These are phyloP conservation scores for Suillus spraguei DNA, from an alignment of 768 basidiomycete species.

Conservation along the genomic window DNA sequence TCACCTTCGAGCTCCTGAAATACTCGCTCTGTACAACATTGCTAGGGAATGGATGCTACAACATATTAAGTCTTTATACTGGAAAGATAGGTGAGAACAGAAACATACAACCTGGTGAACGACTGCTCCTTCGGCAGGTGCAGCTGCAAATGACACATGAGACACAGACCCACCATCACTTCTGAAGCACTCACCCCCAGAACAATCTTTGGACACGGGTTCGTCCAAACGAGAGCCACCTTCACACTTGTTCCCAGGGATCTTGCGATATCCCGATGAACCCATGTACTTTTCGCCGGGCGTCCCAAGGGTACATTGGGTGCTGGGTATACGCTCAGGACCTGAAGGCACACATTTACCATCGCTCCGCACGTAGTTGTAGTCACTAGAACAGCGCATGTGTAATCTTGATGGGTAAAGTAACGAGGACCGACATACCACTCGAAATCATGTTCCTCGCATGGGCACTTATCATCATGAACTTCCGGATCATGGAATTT, in stretches of 20 bases:
- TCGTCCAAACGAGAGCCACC: constrained; percentile 66
- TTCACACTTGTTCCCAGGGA: constrained; percentile 90
- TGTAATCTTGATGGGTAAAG: neutral
- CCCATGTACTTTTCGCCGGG: constrained; percentile 72
- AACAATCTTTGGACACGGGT: constrained; percentile 72
- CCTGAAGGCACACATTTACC: constrained; percentile 82
- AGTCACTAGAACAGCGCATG: constrained; percentile 61
- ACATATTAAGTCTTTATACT: constrained; percentile 1
- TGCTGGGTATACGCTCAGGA: constrained; percentile 84
- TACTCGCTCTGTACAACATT: constrained; percentile 78
- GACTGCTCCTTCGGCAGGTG: constrained; percentile 78
- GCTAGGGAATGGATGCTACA: constrained; percentile 66
- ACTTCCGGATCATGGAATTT: constrained; percentile 87
- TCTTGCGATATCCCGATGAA: constrained; percentile 89
- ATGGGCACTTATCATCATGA: constrained; percentile 82
- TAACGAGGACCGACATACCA: constrained; percentile 57
- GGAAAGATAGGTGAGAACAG: neutral
- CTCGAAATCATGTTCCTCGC: constrained; percentile 89
- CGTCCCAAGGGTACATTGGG: constrained; percentile 55
- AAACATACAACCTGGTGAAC: constrained; percentile 70
- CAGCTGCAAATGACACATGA: constrained; percentile 45
- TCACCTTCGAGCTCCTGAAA: constrained; percentile 77
- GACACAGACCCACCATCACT: neutral
- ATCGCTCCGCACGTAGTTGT: constrained; percentile 80
- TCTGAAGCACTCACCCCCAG: constrained; percentile 51